Evolutionary conservation across 352 stramenopile species (phyloP), one percentile per base, ranked within the genome.

Genomic region (Pythium apleroticum): DNA sequence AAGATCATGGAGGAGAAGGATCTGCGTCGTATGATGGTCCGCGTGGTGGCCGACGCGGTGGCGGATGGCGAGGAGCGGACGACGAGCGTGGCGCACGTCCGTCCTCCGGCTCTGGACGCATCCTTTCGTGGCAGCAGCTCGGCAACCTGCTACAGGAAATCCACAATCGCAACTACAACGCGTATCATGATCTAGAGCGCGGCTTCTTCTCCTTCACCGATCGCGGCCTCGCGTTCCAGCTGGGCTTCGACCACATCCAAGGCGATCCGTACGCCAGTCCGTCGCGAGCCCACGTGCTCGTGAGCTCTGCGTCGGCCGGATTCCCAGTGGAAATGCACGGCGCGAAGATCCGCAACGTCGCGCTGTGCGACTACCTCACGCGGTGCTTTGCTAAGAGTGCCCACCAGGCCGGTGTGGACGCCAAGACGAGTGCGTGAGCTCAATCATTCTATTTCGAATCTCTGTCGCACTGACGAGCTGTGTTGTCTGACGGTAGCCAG

Each of bases 191-290:
- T 46, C 77, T 97, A 33, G 80, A 90, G 62, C 76, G 84, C 22
- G 66, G 60, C 3, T 20, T 60, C 3, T 91, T 88, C 55, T 39
- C 62, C 54, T 86, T 71, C 55, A 70, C 30, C 11, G 49, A 54
- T 15, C 54, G 48, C 31, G 63, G 57, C 2, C 58, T 91, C 15
- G 30, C 19, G 22, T 98, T 98, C 72, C 69, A 67, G 11, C 78
- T 99, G 17, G 91, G 75, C 41, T 93, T 98, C 52, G 93, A 97
- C 71, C 84, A 96, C 65, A 92, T 98, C 45, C 97, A 99, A 73
- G 84, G 86, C 15, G 96, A 99, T 78, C 91, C 97, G 19, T 99
- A 97, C 77, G 97, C 97, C 30, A 91, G 93, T 65, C 94, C 97
- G 7, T 98, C 97, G 22, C 82, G 93, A 17, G 96, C 92, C 53